Conservation (phyloP, 1,284 basidiomycete species). For the Ganoderma multipileum region DNA sequence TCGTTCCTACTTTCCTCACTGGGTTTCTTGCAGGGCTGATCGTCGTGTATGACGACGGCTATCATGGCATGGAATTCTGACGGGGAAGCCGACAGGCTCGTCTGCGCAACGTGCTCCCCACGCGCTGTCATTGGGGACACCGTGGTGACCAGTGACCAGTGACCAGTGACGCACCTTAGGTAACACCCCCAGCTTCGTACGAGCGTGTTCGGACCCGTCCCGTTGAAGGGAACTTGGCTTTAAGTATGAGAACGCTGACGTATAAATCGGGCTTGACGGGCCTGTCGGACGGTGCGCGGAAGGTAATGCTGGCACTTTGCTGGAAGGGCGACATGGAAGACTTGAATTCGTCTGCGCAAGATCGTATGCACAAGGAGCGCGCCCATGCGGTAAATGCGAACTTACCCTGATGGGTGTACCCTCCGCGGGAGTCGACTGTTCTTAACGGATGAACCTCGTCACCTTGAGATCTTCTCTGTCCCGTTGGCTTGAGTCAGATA, state of each 20-base stretch:
- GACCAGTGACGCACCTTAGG: constrained; percentile 13
- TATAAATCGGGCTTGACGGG: neutral
- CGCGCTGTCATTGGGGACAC: constrained; percentile 27
- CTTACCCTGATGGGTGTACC: neutral
- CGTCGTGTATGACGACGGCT: constrained; percentile 30
- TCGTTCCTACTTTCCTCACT: constrained; percentile 31
- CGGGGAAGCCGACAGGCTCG: constrained; percentile 23
- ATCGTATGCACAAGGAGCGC: neutral
- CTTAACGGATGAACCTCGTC: neutral
- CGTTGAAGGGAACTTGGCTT: constrained; percentile 4
- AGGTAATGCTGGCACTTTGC: neutral
- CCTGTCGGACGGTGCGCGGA: neutral
- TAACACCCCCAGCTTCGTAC: neutral
- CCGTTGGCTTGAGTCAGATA: neutral
- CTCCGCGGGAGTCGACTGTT: neutral
- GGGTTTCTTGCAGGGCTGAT: constrained; percentile 32
- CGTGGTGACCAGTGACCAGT: neutral
- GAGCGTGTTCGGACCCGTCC: constrained; percentile 5
- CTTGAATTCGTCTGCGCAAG: neutral
- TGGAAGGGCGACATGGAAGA: neutral
- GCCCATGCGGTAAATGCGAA: neutral
- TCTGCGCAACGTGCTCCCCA: constrained; percentile 27
- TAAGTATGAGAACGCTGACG: neutral
- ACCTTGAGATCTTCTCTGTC: neutral
- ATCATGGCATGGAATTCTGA: constrained; percentile 31